phyloP scores from a whole-genome alignment of 768 basidiomycete genomes.

The Exidia glandulosa region DNA sequence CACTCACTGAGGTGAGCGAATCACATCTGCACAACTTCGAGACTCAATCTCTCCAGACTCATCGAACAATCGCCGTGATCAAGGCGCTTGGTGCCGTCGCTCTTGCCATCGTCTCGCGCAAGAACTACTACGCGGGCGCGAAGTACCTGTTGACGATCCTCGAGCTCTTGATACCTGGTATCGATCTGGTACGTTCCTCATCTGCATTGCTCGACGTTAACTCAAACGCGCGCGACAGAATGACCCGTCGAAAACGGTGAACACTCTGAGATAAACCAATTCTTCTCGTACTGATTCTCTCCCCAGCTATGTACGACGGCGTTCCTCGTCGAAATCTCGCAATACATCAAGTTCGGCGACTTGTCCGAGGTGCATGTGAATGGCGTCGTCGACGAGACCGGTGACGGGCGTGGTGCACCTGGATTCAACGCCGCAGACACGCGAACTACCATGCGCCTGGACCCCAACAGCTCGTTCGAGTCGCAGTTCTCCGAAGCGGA shows the following conservation, averaged over 20 bases:
- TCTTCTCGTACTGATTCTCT: conserved; percentile 6
- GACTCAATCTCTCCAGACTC: conserved; percentile 39
- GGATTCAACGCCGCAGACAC: conserved; percentile 11
- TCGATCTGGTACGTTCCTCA: conserved; percentile 55
- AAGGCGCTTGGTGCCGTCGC: conserved; percentile 76
- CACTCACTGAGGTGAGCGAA: conserved; percentile 61
- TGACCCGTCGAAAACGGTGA: conserved; percentile 67
- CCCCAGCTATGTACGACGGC: conserved; percentile 59
- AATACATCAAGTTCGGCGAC: conserved; percentile 65
- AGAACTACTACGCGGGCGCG: conserved; percentile 71
- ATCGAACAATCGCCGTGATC: conserved; percentile 76
- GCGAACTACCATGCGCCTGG: conserved; percentile 27
- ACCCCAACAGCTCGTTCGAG: conserved; percentile 18
- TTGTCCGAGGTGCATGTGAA: conserved; percentile 25
- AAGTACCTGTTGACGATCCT: conserved; percentile 73
- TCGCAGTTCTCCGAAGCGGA: conserved; percentile 43
- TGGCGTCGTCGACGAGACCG: background rate
- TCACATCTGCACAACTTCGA: background rate
- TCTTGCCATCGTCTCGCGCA: conserved; percentile 66
- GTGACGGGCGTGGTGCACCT: background rate
- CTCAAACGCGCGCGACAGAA: conserved; percentile 33
- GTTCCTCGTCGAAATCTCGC: conserved; percentile 63
- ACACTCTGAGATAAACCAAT: conserved; percentile 5
- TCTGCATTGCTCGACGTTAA: conserved; percentile 2
- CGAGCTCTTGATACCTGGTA: conserved; percentile 72